phyloP scores from a whole-genome alignment of 192 early-diverging fungal species.

The Mortierella claussenii region DNA sequence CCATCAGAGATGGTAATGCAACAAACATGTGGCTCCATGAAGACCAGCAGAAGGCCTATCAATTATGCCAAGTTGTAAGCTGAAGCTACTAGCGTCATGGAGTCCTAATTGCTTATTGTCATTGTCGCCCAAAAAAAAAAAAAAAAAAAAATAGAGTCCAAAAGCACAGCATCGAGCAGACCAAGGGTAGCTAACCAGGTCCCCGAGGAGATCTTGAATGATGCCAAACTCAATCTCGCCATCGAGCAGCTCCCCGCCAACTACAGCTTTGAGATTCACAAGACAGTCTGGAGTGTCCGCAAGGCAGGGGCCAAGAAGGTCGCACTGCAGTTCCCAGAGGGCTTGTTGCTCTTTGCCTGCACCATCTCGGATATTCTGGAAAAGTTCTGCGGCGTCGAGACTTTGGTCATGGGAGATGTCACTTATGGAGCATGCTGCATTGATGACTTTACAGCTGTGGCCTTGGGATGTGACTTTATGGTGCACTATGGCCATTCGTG shows the following conservation, averaged over 20 bases:
- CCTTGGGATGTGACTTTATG: constrained; percentile 96
- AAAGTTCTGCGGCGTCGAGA: constrained; percentile 86
- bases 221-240: constrained; percentile 83
- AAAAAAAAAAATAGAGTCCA: constrained; percentile 26
- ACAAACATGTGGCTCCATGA: too few relatives aligned
- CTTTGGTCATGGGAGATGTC: constrained; percentile 98
- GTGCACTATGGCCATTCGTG: constrained; percentile 99
- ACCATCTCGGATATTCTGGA: constrained; percentile 94
- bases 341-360: constrained; percentile 93
- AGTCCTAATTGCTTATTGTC: too few relatives aligned
- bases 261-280: constrained; percentile 99
- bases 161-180: constrained; percentile 22
- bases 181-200: constrained; percentile 76
- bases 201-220: constrained; percentile 85
- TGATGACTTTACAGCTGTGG: constrained; percentile 94
- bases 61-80: too few relatives aligned
- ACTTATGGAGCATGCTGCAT: constrained; percentile 99
- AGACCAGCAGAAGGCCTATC: too few relatives aligned
- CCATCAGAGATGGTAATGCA: constrained; percentile 53
- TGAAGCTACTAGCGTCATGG: too few relatives aligned
- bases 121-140: not conserved
- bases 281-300: constrained; percentile 91
- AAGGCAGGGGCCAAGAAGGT: constrained; percentile 82
- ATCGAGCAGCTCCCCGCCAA: constrained; percentile 90
- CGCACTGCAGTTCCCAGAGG: constrained; percentile 97